Percentiles rank a stretch among this genome's conserved stretches.
These are phyloP conservation scores for Phascolomyces articulosus DNA, from an alignment of 371 early-diverging fungal genomes.

Conservation along the genomic window DNA sequence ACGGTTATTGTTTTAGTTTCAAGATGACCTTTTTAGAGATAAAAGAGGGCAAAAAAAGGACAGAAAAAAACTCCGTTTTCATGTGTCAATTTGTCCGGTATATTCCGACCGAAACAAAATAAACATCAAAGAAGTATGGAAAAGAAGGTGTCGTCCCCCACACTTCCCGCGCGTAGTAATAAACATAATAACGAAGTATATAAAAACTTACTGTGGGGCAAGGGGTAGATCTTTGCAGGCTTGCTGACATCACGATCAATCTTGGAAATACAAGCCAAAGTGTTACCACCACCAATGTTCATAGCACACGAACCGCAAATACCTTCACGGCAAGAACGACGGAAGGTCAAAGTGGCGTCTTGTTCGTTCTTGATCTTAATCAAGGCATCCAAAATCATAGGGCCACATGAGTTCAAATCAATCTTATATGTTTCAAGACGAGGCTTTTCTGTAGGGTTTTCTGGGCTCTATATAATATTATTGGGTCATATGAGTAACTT, in stretches of 20 bases:
- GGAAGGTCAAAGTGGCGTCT: conserved; percentile 92
- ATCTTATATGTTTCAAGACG: conserved; percentile 85
- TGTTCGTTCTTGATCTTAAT: conserved; percentile 96
- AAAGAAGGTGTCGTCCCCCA: no score
- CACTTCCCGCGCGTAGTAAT: no score
- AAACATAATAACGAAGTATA: no score
- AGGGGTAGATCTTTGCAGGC: conserved; percentile 89
- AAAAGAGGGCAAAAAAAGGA: no score
- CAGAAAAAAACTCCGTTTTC: conserved; percentile 11
- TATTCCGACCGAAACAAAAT: conserved; percentile 12
- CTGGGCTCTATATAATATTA: conserved; percentile 72
- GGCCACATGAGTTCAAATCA: conserved; percentile 90
- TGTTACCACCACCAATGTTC: conserved; percentile 96
- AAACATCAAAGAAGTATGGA: background rate
- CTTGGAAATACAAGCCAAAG: conserved; percentile 90
- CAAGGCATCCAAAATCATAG: conserved; percentile 94
- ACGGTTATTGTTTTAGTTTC: no score
- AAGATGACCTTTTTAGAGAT: no score
- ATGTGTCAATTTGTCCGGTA: conserved; percentile 16
- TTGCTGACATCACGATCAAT: conserved; percentile 75
- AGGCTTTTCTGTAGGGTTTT: conserved; percentile 88
- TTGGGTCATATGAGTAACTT: no score
- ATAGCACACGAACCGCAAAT: conserved; percentile 98
- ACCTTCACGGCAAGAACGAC: conserved; percentile 77
- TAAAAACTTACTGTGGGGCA: conserved; percentile 86